Evolutionary conservation across 257 asterid species (phyloP), one percentile per base, ranked within the genome.

Genomic region (Striga asiatica): DNA sequence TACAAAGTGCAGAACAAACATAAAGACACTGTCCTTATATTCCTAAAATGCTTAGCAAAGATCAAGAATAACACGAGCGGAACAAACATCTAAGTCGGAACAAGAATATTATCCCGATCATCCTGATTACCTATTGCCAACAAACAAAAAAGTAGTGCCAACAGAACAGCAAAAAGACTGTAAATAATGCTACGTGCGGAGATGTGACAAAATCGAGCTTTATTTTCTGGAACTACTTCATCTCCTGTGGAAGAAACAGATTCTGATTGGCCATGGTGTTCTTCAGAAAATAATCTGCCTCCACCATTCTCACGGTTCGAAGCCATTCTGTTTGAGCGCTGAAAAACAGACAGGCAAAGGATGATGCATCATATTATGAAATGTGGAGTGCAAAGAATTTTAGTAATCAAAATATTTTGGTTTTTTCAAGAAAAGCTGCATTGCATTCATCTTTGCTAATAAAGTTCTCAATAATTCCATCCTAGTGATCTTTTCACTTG

Each of bases 181-280:
- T 35, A 55, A 45, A 75, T 52, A 27, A 69, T 47, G 21, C 14
- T 51, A 52, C 39, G 11, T 56, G 52, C 21, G 12, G 66, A 48
- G 27, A 35, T 66, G 38, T 24, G n/a, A n/a, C 54, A 50, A 19
- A 42, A 5, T 63, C 17, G 70, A 58, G 23, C 50, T 72, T 69
- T 57, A 24, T 57, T 65, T 35, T 6, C 50, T 31, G 67, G 45
- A 42, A 50, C 25, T 0, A 43, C 60, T n/a, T n/a, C 73, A 45
- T 73, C 82, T 60, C 74, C 78, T 4, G 94, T 78, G 19, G 96
- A 83, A 58, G 82, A 82, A 57, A 77, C 81, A 2, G 95, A 89
- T 47, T 81, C 95, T 0, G 80, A 71, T 55, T 71, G 68, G 46
- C 70, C 63, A 47, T 48, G 66, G 55, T 41, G 69, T 52, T 84